Evolutionary conservation across 2,329 filamentous ascomycete species (phyloP), one percentile per base, ranked within the genome.

Genomic region (Raffaelea albimanens): DNA sequence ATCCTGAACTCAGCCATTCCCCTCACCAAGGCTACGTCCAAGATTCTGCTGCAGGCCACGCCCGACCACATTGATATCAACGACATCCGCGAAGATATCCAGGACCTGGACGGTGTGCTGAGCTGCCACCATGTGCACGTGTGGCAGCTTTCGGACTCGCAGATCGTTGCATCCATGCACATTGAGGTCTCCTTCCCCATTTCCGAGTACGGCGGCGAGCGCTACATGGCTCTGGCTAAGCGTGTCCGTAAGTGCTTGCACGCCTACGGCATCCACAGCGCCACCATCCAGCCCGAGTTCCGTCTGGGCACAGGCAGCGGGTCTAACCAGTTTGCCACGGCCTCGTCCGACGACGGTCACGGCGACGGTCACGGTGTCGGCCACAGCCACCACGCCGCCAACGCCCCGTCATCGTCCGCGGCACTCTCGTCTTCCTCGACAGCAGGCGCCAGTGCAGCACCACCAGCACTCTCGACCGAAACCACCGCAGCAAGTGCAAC

Each of bases 61-160:
- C 93, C 93, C 0, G 83, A 89, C 50, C 86, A 91, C 46, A 82
- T 98, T 57, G 83, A 83, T 56, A 80, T 96, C 48, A 84, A 90
- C 54, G 87, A 97, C 50, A 91, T 98, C 64, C 86, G 88, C 55
- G 83, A 91, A 55, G 93, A 98, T 62, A 95, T 98, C 46, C 80
- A 90, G 60, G 70, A 78, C 16, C 79, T 98, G 5, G 84, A 85
- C 0, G 90, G 90, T 39, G 85, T 98, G 43, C 72, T 93, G 52
- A 88, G 85, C 62, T 95, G 89, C 60, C 93, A 98, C 66, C 91
- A 98, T 63, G 76, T 98, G 20, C 93, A 98, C 63, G 89, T 98
- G 52, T 98, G 93, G 93, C 91, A 97, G 65, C 77, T 98, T 31
- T 95, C 86, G 16, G 91, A 97, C 61, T 93, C 89, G 45, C 95